phyloP scores from a whole-genome alignment of 2,329 filamentous ascomycete species.

The Aspergillus sclerotialis region DNA sequence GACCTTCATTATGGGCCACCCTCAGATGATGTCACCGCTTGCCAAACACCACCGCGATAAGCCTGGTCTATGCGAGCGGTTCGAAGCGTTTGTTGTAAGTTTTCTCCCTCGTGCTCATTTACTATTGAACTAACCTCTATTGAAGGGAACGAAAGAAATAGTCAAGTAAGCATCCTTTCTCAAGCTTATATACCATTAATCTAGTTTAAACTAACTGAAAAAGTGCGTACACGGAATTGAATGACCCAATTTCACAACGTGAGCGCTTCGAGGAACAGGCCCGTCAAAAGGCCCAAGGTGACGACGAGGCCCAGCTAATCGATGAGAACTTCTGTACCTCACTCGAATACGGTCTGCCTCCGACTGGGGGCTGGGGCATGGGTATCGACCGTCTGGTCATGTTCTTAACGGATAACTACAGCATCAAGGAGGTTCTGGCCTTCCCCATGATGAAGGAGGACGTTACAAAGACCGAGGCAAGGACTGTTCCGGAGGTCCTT shows the following conservation, averaged over 20 bases:
- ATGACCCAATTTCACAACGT: conserved; percentile 92
- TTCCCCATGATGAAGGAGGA: conserved; percentile 99
- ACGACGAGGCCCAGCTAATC: conserved; percentile 91
- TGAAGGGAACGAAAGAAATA: conserved; percentile 97
- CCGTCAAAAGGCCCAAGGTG: conserved; percentile 88
- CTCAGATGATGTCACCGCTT: conserved; percentile 84
- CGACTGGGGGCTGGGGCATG: conserved; percentile 94
- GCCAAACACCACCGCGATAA: conserved; percentile 87
- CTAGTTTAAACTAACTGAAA: too few species aligned
- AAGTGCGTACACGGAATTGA: conserved; percentile 96
- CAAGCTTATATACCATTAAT: too few species aligned
- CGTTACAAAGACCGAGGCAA: conserved; percentile 41
- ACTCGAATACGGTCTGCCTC: conserved; percentile 84
- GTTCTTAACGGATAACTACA: conserved; percentile 94
- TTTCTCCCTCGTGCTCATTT: too few species aligned
- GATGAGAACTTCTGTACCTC: conserved; percentile 93
- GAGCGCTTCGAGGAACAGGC: conserved; percentile 92
- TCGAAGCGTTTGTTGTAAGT: conserved; percentile 98
- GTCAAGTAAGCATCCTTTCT: too few species aligned
- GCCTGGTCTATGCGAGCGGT: conserved; percentile 86
- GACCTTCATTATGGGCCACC: conserved; percentile 82
- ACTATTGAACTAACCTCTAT: too few species aligned
- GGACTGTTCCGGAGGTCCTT: conserved; percentile 56
- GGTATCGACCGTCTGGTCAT: conserved; percentile 91
- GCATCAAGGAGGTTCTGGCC: conserved; percentile 89